These are phyloP conservation scores for Linnemannia elongata DNA, from an alignment of 192 early-diverging fungal genomes.

Conservation along the genomic window DNA sequence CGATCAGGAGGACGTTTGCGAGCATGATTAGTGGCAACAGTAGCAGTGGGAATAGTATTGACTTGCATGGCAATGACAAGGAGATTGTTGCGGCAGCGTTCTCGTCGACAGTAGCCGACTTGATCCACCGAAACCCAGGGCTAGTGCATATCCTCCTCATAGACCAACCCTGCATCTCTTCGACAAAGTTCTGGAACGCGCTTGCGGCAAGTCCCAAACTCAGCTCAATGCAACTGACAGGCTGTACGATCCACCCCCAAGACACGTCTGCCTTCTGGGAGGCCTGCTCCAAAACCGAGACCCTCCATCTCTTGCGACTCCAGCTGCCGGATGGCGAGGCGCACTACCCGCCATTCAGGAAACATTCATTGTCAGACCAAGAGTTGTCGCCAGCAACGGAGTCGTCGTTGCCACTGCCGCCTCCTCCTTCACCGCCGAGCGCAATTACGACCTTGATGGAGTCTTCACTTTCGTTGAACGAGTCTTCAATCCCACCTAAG, in stretches of 20 bases:
- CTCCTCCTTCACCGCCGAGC: neutral
- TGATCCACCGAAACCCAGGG: neutral
- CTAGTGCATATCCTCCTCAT: neutral
- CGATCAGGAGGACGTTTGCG: too few relatives aligned
- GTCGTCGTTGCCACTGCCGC: too few relatives aligned
- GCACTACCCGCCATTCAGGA: neutral
- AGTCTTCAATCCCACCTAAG: neutral
- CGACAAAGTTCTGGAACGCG: neutral
- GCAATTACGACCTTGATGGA: neutral
- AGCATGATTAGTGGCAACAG: neutral
- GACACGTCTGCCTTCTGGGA: neutral
- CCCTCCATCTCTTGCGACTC: neutral
- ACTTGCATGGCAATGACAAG: neutral
- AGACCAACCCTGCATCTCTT: neutral
- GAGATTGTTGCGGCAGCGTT: neutral
- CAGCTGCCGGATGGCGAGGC: neutral
- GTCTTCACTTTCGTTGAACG: neutral
- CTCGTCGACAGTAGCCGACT: neutral
- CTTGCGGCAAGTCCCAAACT: neutral
- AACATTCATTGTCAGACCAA: neutral
- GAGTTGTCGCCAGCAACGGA: neutral
- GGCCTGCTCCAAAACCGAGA: constrained; percentile 3
- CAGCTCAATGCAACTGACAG: neutral
- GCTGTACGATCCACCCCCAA: neutral
- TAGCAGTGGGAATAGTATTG: neutral